Evolutionary conservation across 2,329 filamentous ascomycete species (phyloP), one percentile per base, ranked within the genome.

Genomic region (Fusarium bactridioides): DNA sequence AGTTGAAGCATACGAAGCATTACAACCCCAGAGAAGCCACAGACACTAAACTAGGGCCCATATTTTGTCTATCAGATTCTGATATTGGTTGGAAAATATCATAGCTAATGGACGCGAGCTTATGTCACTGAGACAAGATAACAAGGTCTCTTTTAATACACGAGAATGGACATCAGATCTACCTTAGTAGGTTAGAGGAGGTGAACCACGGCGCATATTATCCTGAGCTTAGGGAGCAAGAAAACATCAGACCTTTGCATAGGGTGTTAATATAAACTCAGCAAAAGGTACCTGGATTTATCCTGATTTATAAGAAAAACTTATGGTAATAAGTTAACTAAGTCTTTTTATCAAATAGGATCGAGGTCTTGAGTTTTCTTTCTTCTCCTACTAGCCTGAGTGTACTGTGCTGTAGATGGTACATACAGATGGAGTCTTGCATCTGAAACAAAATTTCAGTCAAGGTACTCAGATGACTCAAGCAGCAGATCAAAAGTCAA

Each of bases 401-500:
- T 25, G 19, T 19, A 16, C 21, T 41, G 23, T n/a, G 15, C 11
- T 40, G 44, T 29, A 27, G 31, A 53, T 37, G 44, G 56, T 35
- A 51, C 41, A 69, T 35, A 51, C 41, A 69, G 37, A 27, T 35
- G 16, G 15, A 37, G 43, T 27, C 31, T 61, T 43, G 18, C 41
- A 57, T 47, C 31, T 45, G 29, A 64, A 23, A 38, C 44, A 56
- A 47, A n/a, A 19, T 23, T 31, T 53, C 38, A 29, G 35, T 38
- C 54, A 38, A 53, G 33, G 43, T 44, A 54, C 27, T 60, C 54
- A 58, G 60, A 72, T 70, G 69, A 66, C 64, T 70, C 56, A 44
- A 27, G 50, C 31, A 41, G 27, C 31, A 40, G 62, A 62, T 38
- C 47, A 29, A 43, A 62, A 31, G 27, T 37, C 44, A 45, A 55